These are phyloP conservation scores for Tremella yokohamensis DNA, from an alignment of 768 basidiomycete species.

Conservation along the genomic window DNA sequence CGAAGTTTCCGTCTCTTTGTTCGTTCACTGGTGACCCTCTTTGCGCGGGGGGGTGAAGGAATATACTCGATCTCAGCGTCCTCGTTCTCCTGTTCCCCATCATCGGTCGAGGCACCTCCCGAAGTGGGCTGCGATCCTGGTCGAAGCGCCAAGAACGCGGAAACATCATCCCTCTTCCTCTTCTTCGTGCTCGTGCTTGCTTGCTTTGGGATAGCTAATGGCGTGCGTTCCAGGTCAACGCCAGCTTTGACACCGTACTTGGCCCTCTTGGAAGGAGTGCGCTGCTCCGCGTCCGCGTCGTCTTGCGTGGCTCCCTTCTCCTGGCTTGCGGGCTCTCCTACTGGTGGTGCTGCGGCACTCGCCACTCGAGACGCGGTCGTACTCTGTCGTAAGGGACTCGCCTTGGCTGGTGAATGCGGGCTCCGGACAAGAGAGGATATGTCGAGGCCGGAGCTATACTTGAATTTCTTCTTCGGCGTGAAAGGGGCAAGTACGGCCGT, in stretches of 20 bases:
- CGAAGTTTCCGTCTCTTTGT: too few species aligned
- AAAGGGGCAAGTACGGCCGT: not conserved
- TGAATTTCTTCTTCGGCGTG: conserved; percentile 36
- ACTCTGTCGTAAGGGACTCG: conserved; percentile 36
- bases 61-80: too few species aligned
- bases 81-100: conserved; percentile 5
- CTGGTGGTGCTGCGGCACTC: not conserved
- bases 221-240: conserved; percentile 19
- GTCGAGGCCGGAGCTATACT: conserved; percentile 33
- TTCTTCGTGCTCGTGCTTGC: not conserved
- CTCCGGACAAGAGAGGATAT: conserved; percentile 22
- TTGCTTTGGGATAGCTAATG: not conserved
- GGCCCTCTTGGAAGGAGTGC: conserved; percentile 34
- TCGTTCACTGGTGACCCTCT: too few species aligned
- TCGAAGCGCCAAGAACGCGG: conserved; percentile 27
- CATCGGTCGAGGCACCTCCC: not conserved
- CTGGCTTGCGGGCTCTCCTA: not conserved
- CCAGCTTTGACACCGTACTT: conserved; percentile 16
- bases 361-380: conserved; percentile 6
- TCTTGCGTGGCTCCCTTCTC: conserved; percentile 8
- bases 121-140: conserved; percentile 16
- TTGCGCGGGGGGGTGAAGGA: too few species aligned
- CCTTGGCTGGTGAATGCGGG: conserved; percentile 14
- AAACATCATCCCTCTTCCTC: conserved; percentile 14
- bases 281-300: conserved; percentile 8